Evolutionary conservation across 257 asterid species (phyloP), one percentile per base, ranked within the genome.

Genomic region (Gynochthodes officinalis): DNA sequence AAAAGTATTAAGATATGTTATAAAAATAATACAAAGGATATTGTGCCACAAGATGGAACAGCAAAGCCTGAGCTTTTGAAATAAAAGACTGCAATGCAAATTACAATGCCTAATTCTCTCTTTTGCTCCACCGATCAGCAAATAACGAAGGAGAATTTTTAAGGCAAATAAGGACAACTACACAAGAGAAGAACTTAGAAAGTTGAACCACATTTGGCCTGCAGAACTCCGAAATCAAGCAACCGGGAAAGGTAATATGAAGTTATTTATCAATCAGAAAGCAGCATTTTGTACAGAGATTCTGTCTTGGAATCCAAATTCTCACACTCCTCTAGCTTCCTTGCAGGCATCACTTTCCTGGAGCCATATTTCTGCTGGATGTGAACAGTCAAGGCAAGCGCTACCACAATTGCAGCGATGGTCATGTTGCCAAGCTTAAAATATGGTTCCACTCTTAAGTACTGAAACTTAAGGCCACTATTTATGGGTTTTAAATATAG

Each of bases 361-460:
- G 33, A 49, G n/a, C 62, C 76, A 59, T 9, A 16, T 15, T 23
- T 63, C 59, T 76, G 80, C 68, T 76, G 76, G 40, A 76, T 19
- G 50, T 71, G 60, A 10, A 64, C 25, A 5, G 28, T 57, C 32
- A 64, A 21, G 8, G 73, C 80, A 9, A 70, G 52, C 33, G 28
- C 23, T 14, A 76, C 58, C 58, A 63, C 52, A 14, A 64, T 39
- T 5, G 27, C 71, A 46, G 72, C 16, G 8, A 76, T 25, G 13
- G 35, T 18, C 21, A 64, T 23, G 61, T 71, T 70, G 7, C 76
- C 63, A 12, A 64, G 43, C 76, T 71, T 70, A 13, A 25, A 30
- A 66, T 64, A 71, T 2, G 53, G 27, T 42, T 57, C 63, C 33
- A 63, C 14, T 5, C 73, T 65, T 72, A 71, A 70, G 66, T 71